Conservation (phyloP, 495 filamentous ascomycete genomes). For the Penicillium bialowiezense region DNA sequence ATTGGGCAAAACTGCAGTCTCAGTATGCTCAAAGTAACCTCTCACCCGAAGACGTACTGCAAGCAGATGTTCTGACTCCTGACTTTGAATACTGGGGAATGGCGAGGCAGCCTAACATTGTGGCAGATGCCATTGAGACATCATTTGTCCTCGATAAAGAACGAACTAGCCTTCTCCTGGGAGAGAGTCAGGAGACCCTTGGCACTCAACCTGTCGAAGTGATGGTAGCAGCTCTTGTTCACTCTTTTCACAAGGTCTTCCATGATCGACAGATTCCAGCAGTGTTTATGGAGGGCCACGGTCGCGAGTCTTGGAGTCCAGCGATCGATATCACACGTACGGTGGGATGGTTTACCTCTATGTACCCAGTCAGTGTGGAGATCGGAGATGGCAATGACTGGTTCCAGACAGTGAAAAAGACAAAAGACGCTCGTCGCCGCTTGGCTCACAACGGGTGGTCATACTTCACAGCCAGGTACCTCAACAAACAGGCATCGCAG, state of each 20-base stretch:
- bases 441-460: slow-evolving; percentile 27
- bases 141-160: slow-evolving; percentile 1
- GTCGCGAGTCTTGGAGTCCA: slow-evolving; percentile 25
- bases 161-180: neutral
- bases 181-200: neutral
- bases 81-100: too few relatives aligned
- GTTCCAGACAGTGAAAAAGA: too few relatives aligned
- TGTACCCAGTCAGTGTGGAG: slow-evolving; percentile 30
- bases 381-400: too few relatives aligned
- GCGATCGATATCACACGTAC: slow-evolving; percentile 34
- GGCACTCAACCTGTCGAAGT: slow-evolving; percentile 34
- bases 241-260: slow-evolving; percentile 49
- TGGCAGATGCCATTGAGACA: slow-evolving; percentile 5
- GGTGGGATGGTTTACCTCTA: slow-evolving; percentile 48
- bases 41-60: neutral
- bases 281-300: slow-evolving; percentile 33
- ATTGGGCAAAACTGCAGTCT: neutral
- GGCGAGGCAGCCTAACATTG: neutral
- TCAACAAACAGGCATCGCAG: neutral
- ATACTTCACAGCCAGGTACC: slow-evolving; percentile 25
- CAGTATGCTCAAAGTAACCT: neutral
- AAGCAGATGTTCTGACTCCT: neutral
- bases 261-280: slow-evolving; percentile 38
- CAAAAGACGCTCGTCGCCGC: slow-evolving; percentile 21
- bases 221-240: slow-evolving; percentile 33